phyloP scores from a whole-genome alignment of 169 alveolate genomes.

The Theileria sp. region DNA sequence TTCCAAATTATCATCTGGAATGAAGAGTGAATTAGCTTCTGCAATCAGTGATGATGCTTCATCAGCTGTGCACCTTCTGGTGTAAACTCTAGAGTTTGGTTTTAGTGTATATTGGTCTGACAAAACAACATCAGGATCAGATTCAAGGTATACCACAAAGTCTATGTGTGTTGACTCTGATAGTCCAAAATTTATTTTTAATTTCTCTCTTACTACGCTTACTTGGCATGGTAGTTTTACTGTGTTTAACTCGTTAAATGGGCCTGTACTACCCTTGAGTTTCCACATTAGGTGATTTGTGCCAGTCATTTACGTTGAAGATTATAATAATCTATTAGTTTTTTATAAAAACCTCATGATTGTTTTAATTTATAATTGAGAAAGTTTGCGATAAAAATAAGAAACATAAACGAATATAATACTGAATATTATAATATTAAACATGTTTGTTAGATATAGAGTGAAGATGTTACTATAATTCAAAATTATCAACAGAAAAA shows the following conservation, averaged over 20 bases:
- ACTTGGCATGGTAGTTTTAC: slow-evolving; percentile 45
- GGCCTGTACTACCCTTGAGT: slow-evolving; percentile 57
- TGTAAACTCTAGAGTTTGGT: slow-evolving; percentile 22
- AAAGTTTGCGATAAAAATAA: background rate
- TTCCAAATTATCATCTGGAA: background rate
- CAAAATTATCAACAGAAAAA: no score
- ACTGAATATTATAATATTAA: background rate
- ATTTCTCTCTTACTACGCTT: slow-evolving; percentile 30
- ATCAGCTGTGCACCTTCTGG: slow-evolving; percentile 37
- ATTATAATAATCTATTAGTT: background rate
- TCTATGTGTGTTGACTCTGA: slow-evolving; percentile 46
- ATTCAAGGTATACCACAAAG: slow-evolving; percentile 40
- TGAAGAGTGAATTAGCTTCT: slow-evolving; percentile 30
- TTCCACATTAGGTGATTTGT: slow-evolving; percentile 42
- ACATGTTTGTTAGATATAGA: background rate
- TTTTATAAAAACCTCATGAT: no score
- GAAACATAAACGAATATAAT: background rate
- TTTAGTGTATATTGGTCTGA: slow-evolving; percentile 35
- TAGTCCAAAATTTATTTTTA: slow-evolving; percentile 63
- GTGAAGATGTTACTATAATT: no score
- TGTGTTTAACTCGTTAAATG: slow-evolving; percentile 29
- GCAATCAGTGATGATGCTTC: slow-evolving; percentile 49
- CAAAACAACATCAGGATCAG: slow-evolving; percentile 32
- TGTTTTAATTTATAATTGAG: background rate
- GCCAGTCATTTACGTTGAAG: background rate